phyloP scores from a whole-genome alignment of 139 green algal genomes.

The Desmodesmus armatus region DNA sequence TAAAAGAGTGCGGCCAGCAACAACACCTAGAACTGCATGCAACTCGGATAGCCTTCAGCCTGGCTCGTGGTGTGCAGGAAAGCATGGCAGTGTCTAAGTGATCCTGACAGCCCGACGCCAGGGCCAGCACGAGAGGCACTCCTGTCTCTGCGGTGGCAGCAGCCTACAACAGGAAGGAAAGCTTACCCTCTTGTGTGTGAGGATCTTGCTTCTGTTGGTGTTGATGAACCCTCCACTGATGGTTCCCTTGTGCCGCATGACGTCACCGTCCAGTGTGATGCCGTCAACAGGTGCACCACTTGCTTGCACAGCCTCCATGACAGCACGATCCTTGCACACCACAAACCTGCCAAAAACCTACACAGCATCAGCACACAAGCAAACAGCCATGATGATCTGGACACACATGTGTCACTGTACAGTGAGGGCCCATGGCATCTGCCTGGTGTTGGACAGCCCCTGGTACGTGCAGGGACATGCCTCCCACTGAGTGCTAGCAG shows the following conservation, averaged over 20 bases:
- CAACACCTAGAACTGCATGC: too few relatives aligned
- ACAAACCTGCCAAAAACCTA: constrained; percentile 58
- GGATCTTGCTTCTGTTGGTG: constrained; percentile 33
- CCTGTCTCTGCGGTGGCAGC: background rate
- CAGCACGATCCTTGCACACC: constrained; percentile 48
- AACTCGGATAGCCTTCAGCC: too few relatives aligned
- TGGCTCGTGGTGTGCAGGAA: too few relatives aligned
- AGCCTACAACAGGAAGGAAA: background rate
- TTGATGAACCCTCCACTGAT: constrained; percentile 40
- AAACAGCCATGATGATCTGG: too few relatives aligned
- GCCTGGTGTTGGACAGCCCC: background rate
- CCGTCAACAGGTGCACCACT: constrained; percentile 47
- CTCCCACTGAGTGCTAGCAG: background rate
- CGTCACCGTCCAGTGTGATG: constrained; percentile 55
- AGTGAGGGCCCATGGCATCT: background rate
- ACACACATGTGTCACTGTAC: background rate
- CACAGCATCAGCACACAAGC: background rate
- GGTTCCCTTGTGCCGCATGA: constrained; percentile 43
- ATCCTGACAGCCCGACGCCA: background rate
- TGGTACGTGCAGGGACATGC: background rate
- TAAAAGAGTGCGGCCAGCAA: too few relatives aligned
- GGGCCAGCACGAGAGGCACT: background rate
- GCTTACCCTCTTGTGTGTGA: constrained; percentile 34
- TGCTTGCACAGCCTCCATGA: constrained; percentile 35
- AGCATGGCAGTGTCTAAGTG: too few relatives aligned